These are phyloP conservation scores for Neonectria punicea DNA, from an alignment of 2,329 filamentous ascomycete genomes.

Conservation along the genomic window DNA sequence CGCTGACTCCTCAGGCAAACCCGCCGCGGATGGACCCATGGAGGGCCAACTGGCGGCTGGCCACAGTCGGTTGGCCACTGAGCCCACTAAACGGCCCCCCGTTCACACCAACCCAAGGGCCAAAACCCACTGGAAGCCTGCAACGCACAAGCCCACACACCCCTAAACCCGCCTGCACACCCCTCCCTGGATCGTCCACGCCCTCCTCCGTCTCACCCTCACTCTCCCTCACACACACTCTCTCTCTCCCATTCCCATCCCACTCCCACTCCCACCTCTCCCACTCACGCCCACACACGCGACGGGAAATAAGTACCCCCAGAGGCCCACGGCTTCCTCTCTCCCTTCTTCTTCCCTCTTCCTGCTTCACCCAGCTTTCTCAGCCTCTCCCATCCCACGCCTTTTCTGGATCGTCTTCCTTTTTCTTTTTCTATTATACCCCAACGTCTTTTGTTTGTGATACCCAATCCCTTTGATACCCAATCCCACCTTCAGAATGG, in stretches of 20 bases:
- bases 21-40: not conserved
- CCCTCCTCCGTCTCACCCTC: slow-evolving; percentile 23
- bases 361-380: slow-evolving; percentile 47
- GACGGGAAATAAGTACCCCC: slow-evolving; percentile 56
- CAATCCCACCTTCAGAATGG: slow-evolving; percentile 67
- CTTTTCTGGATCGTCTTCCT: slow-evolving; percentile 50
- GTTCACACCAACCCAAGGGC: slow-evolving; percentile 9
- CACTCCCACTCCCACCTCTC: slow-evolving; percentile 12
- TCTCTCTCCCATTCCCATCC: slow-evolving; percentile 9
- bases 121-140: slow-evolving; percentile 18
- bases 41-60: not conserved
- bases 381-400: slow-evolving; percentile 46
- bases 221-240: slow-evolving; percentile 13
- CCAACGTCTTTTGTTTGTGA: slow-evolving; percentile 57
- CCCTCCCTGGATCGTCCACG: slow-evolving; percentile 10
- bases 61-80: slow-evolving; percentile 3
- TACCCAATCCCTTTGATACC: slow-evolving; percentile 59
- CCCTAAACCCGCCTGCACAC: slow-evolving; percentile 12
- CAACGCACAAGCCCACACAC: slow-evolving; percentile 19
- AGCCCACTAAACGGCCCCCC: slow-evolving; percentile 14
- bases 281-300: slow-evolving; percentile 26
- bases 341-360: slow-evolving; percentile 47
- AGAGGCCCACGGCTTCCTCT: slow-evolving; percentile 44
- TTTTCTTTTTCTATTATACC: slow-evolving; percentile 53
- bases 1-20: not conserved